These are phyloP conservation scores for Xylaria sp. DNA, from an alignment of 2,329 filamentous ascomycete species.

Conservation along the genomic window DNA sequence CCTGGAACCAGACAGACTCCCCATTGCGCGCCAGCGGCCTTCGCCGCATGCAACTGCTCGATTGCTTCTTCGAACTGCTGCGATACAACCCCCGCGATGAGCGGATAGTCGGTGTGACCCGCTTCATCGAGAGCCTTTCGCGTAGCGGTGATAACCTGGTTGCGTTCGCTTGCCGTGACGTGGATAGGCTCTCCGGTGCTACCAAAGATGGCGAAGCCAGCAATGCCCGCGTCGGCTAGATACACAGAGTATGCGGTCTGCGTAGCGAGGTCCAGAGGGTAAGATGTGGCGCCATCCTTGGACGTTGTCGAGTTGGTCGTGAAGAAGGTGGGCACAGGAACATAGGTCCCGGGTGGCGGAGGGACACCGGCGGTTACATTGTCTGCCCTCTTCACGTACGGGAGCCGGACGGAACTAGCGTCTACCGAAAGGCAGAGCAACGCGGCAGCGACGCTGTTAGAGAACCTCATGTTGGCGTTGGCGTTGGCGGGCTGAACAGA, in stretches of 20 bases:
- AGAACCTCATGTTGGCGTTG: conserved; percentile 30
- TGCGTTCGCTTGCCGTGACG: conserved; percentile 67
- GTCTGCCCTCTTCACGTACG: conserved; percentile 28
- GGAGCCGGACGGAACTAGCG: conserved; percentile 24
- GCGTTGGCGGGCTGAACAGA: conserved; percentile 3
- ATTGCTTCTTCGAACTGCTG: conserved; percentile 53
- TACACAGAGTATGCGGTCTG: conserved; percentile 69
- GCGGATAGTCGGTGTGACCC: conserved; percentile 67
- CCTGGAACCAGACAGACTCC: conserved; percentile 72
- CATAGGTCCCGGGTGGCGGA: conserved; percentile 67
- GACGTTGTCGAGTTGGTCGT: conserved; percentile 52
- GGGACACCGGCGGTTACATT: conserved; percentile 33
- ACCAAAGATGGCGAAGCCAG: conserved; percentile 70
- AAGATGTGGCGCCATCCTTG: conserved; percentile 54
- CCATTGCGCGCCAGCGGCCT: conserved; percentile 69
- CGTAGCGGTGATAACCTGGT: conserved; percentile 64
- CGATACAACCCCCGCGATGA: conserved; percentile 58
- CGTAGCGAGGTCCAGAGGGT: conserved; percentile 67
- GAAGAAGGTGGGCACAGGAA: conserved; percentile 74
- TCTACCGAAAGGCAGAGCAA: conserved; percentile 29
- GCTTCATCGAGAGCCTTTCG: conserved; percentile 65
- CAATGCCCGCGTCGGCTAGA: conserved; percentile 69
- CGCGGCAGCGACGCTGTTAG: conserved; percentile 14
- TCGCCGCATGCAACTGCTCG: conserved; percentile 60
- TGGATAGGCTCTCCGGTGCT: conserved; percentile 74